Evolutionary conservation across 176 grass and related monocot species (phyloP).

Genomic region (Bothriochloa decipiens): DNA sequence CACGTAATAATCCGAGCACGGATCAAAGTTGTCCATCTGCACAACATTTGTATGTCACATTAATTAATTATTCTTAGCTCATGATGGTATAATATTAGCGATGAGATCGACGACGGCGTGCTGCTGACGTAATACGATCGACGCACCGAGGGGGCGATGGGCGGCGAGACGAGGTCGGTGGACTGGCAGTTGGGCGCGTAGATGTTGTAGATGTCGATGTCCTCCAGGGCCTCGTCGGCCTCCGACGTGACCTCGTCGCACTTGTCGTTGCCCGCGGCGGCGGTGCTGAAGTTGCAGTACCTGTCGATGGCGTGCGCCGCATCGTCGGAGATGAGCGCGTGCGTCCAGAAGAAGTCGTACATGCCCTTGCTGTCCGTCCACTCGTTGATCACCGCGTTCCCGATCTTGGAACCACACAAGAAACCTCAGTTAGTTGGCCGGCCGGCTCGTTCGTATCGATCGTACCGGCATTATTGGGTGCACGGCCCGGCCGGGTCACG

Average conservation of each 20-base stretch:
- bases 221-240: not conserved
- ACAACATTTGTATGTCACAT: not conserved
- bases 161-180: slow-evolving; percentile 34
- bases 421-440: not conserved
- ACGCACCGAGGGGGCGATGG: slow-evolving; percentile 62
- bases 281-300: slow-evolving; percentile 70
- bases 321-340: slow-evolving; percentile 86
- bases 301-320: slow-evolving; percentile 46
- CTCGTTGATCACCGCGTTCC: slow-evolving; percentile 87
- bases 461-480: not conserved
- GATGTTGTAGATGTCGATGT: slow-evolving; percentile 93
- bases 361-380: slow-evolving; percentile 65
- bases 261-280: not conserved
- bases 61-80: not conserved
- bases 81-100: too few species aligned
- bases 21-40: slow-evolving; percentile 82
- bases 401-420: slow-evolving; percentile 53
- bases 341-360: slow-evolving; percentile 90
- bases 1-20: slow-evolving; percentile 78
- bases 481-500: not conserved
- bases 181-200: slow-evolving; percentile 73
- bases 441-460: too few species aligned
- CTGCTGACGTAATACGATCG: not conserved
- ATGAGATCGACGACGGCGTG: not conserved
- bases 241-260: slow-evolving; percentile 30